Conservation (phyloP, 2,329 filamentous ascomycete genomes). For the Ceratocystis destructans region DNA sequence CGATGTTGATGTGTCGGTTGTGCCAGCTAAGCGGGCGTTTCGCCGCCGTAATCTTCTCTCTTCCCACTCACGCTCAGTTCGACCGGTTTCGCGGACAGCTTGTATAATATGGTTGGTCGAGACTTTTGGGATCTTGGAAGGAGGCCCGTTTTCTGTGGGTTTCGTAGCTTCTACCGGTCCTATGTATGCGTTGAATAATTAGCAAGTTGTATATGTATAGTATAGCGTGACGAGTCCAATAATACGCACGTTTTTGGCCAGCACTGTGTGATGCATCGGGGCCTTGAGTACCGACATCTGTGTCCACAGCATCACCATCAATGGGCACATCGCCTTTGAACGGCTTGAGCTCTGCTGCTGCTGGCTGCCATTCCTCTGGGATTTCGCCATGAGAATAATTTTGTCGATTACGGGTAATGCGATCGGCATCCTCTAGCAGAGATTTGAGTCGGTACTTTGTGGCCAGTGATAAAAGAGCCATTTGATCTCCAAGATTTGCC, state of each 20-base stretch:
- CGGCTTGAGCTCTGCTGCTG: constrained; percentile 44
- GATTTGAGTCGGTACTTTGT: constrained; percentile 66
- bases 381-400: constrained; percentile 67
- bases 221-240: too few species aligned
- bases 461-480: constrained; percentile 69
- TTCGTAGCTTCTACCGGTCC: constrained; percentile 20
- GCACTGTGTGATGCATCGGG: background rate
- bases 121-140: constrained; percentile 36
- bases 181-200: background rate
- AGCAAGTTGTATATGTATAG: background rate
- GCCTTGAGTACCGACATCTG: background rate
- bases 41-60: constrained; percentile 57
- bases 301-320: background rate
- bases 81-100: constrained; percentile 47
- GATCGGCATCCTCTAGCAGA: constrained; percentile 63
- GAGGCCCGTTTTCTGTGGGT: constrained; percentile 22
- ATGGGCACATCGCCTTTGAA: constrained; percentile 20
- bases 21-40: constrained; percentile 46
- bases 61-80: constrained; percentile 56
- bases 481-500: constrained; percentile 63
- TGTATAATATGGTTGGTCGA: constrained; percentile 37
- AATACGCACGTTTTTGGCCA: constrained; percentile 16
- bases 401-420: constrained; percentile 56
- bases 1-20: constrained; percentile 35
- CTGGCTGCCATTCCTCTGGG: constrained; percentile 59